Evolutionary conservation across 202 grass and related monocot species (phyloP).

Genomic region (Carex arenaria): DNA sequence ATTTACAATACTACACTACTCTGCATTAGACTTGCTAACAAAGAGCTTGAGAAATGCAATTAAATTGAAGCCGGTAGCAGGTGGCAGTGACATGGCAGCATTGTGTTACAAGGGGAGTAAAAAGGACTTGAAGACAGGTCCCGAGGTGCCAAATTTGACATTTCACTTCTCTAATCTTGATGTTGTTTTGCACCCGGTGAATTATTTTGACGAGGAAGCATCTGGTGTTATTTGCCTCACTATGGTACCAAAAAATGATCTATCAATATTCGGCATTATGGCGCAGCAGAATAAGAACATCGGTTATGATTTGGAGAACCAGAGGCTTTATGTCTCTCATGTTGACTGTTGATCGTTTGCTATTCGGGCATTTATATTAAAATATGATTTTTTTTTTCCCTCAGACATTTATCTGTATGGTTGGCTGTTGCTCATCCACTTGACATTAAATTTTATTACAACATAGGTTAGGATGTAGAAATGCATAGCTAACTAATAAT

Average conservation of each 20-base stretch:
- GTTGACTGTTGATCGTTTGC: background rate
- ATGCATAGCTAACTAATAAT: background rate
- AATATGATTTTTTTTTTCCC: background rate
- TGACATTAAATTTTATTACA: background rate
- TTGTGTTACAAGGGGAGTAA: conserved; percentile 19
- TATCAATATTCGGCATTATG: conserved; percentile 13
- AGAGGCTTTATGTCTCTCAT: conserved; percentile 17
- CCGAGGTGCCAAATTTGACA: conserved; percentile 11
- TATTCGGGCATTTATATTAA: background rate
- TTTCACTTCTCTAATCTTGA: conserved; percentile 26
- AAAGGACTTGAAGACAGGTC: background rate
- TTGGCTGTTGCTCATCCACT: background rate
- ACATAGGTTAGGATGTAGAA: too few relatives aligned
- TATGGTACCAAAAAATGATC: background rate
- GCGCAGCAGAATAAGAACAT: conserved; percentile 28
- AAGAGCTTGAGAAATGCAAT: conserved; percentile 17
- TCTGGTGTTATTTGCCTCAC: conserved; percentile 7
- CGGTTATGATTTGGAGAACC: conserved; percentile 24
- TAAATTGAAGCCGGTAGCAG: background rate
- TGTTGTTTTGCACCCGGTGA: conserved; percentile 15
- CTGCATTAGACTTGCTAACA: conserved; percentile 12
- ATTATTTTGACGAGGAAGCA: conserved; percentile 15
- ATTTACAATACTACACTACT: background rate
- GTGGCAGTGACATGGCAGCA: background rate
- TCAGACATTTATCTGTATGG: background rate